Evolutionary conservation across 768 basidiomycete genomes (phyloP).

Genomic region (Agrocybe chaxingu): DNA sequence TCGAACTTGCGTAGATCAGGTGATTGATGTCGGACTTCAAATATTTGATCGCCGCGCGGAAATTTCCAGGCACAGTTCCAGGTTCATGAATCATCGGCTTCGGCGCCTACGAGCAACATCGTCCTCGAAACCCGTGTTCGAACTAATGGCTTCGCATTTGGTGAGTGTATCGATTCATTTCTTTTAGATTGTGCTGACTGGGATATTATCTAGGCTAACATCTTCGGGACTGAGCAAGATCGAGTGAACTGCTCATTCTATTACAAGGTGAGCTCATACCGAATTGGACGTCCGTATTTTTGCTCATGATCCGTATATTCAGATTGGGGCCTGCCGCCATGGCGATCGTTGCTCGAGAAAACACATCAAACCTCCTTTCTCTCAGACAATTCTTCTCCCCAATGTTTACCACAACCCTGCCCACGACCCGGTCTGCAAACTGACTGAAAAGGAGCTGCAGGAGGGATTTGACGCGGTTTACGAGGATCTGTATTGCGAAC

Average conservation of each 20-base stretch:
- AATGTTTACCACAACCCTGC: conserved; percentile 99
- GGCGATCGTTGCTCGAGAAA: conserved; percentile 98
- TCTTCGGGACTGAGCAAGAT: conserved; percentile 92
- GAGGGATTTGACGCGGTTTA: conserved; percentile 94
- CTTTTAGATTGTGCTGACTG: conserved; percentile 3
- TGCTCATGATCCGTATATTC: conserved; percentile 8
- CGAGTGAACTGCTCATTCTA: conserved; percentile 99
- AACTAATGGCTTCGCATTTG: conserved; percentile 72
- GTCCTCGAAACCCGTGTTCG: not conserved
- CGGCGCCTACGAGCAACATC: too few relatives aligned
- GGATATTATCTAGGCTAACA: conserved; percentile 65
- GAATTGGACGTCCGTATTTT: conserved; percentile 1
- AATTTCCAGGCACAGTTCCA: too few relatives aligned
- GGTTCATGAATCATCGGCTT: too few relatives aligned
- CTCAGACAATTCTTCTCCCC: conserved; percentile 92
- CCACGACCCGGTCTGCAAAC: conserved; percentile 86
- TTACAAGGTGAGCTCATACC: conserved; percentile 67
- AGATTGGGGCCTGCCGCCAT: conserved; percentile 99
- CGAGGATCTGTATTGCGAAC: conserved; percentile 92
- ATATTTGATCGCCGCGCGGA: not conserved
- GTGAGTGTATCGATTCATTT: conserved; percentile 34
- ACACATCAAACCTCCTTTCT: conserved; percentile 97
- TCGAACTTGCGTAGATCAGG: too few relatives aligned
- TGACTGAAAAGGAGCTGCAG: conserved; percentile 84
- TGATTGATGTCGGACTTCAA: too few relatives aligned